A percentile compares a stretch with the other conserved stretches of the same genome.
These are phyloP conservation scores for Dipodascopsis uninucleata DNA, from an alignment of 805 yeast species.

Conservation along the genomic window DNA sequence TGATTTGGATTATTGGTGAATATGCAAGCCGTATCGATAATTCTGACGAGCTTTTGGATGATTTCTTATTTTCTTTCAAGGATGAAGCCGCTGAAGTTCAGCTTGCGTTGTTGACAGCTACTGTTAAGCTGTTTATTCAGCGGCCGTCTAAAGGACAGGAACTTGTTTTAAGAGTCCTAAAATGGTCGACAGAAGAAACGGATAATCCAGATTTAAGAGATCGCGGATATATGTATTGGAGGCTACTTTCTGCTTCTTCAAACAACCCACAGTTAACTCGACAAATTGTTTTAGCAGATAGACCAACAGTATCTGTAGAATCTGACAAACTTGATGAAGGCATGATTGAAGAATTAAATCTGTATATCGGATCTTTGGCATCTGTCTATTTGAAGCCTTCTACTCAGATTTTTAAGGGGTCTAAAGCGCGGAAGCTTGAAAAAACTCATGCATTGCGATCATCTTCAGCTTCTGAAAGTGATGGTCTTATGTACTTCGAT, in stretches of 20 bases:
- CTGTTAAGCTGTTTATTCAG: constrained; percentile 62
- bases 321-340: constrained; percentile 66
- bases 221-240: constrained; percentile 81
- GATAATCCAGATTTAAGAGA: constrained; percentile 85
- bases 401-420: constrained; percentile 21
- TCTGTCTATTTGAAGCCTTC: constrained; percentile 71
- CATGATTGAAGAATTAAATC: constrained; percentile 74
- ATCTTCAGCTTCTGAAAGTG: neutral
- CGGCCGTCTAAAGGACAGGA: constrained; percentile 53
- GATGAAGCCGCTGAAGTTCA: constrained; percentile 76
- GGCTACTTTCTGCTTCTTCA: constrained; percentile 57
- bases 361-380: constrained; percentile 77
- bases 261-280: constrained; percentile 42
- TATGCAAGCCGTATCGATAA: constrained; percentile 50
- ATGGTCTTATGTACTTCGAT: too few relatives aligned
- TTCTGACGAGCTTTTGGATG: constrained; percentile 42
- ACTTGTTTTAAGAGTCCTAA: constrained; percentile 56
- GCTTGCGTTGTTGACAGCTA: constrained; percentile 66
- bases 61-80: constrained; percentile 45
- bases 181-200: constrained; percentile 66
- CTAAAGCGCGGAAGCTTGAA: constrained; percentile 18
- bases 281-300: constrained; percentile 54
- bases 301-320: constrained; percentile 63
- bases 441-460: constrained; percentile 23
- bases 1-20: constrained; percentile 83